Conservation (phyloP, 805 yeast species). For the Cyberlindnera americana region DNA sequence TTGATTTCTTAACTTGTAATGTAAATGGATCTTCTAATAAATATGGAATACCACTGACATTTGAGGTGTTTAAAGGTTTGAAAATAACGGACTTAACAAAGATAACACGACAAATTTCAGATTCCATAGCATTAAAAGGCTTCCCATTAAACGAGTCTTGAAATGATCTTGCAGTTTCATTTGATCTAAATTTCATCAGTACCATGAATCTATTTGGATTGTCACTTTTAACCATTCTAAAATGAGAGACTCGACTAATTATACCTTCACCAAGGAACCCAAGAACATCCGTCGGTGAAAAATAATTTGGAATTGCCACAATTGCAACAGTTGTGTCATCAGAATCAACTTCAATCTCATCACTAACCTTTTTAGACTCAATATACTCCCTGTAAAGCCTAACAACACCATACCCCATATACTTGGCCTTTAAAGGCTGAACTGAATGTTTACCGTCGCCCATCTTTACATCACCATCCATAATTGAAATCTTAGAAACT, state of each 20-base stretch:
- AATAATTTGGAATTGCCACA: slow-evolving; percentile 82
- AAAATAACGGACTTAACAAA: slow-evolving; percentile 45
- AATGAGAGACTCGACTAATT: slow-evolving; percentile 56
- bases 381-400: slow-evolving; percentile 53
- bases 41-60: slow-evolving; percentile 53
- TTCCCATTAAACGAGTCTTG: slow-evolving; percentile 66
- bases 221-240: slow-evolving; percentile 66
- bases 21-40: slow-evolving; percentile 74
- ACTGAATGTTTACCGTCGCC: no score
- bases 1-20: slow-evolving; percentile 18
- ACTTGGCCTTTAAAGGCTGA: slow-evolving; percentile 41
- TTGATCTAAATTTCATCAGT: slow-evolving; percentile 64
- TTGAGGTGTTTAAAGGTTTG: slow-evolving; percentile 21
- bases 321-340: slow-evolving; percentile 73
- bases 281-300: slow-evolving; percentile 77
- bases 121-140: slow-evolving; percentile 81
- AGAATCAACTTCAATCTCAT: slow-evolving; percentile 34
- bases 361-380: neutral
- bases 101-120: slow-evolving; percentile 78
- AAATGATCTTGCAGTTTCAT: slow-evolving; percentile 57
- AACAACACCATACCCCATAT: slow-evolving; percentile 72
- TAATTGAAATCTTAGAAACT: slow-evolving; percentile 32
- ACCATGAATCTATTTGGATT: slow-evolving; percentile 71
- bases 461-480: no score
- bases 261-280: slow-evolving; percentile 73